These are phyloP conservation scores for Eleusine indica DNA, from an alignment of 176 grass and related monocot species.

Conservation along the genomic window DNA sequence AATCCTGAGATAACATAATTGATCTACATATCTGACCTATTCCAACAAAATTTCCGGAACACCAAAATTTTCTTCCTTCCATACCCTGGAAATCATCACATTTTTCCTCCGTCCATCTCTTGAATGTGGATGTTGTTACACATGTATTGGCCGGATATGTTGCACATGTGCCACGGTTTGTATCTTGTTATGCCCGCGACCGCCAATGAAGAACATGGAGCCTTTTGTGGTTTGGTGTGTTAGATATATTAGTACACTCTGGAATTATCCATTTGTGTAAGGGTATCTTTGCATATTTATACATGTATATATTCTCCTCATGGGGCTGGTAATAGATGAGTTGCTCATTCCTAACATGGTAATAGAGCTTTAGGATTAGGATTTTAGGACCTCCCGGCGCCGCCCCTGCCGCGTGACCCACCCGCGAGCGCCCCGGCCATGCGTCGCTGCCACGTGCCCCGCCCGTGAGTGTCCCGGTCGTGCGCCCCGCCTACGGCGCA, in stretches of 20 bases:
- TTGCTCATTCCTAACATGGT: too few relatives aligned
- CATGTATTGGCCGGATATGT: background rate
- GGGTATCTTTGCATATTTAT: too few relatives aligned
- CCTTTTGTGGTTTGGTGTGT: background rate
- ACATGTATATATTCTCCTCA: too few relatives aligned
- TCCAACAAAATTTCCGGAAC: slow-evolving; percentile 8
- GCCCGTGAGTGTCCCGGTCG: too few relatives aligned
- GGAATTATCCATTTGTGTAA: too few relatives aligned
- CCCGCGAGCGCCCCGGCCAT: too few relatives aligned
- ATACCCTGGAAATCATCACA: background rate
- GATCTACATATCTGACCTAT: background rate
- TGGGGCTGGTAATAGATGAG: too few relatives aligned
- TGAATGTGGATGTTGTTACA: background rate
- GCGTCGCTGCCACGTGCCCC: too few relatives aligned
- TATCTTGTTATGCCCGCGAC: slow-evolving; percentile 7
- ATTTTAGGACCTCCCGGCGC: too few relatives aligned
- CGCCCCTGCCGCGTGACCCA: too few relatives aligned
- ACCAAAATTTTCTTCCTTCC: background rate
- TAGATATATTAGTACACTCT: background rate
- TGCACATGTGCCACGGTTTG: slow-evolving; percentile 10
- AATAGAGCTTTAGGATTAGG: too few relatives aligned
- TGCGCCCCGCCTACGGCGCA: too few relatives aligned
- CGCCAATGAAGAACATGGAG: background rate
- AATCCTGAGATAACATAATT: background rate
- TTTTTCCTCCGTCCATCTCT: background rate